These are phyloP conservation scores for Osmanthus fragrans DNA, from an alignment of 257 asterid species.

Conservation along the genomic window DNA sequence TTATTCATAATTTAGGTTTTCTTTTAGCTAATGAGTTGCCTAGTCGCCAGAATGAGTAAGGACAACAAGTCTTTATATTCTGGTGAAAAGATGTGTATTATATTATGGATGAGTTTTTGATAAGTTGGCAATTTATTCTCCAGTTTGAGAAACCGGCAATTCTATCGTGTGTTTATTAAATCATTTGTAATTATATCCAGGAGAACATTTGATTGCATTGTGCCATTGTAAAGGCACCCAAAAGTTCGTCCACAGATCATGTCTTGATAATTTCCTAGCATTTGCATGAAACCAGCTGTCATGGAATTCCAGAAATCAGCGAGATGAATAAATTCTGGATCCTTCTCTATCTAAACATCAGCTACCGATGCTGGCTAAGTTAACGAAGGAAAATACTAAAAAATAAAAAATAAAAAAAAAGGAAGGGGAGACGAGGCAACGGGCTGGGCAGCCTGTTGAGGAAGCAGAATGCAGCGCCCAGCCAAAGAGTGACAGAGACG, in stretches of 20 bases:
- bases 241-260: conserved; percentile 93
- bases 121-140: conserved; percentile 3
- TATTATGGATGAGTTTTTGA: neutral
- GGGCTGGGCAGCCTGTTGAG: too few species aligned
- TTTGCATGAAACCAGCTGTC: too few species aligned
- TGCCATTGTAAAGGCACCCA: conserved; percentile 99
- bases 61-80: conserved; percentile 11
- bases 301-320: too few species aligned
- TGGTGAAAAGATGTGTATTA: conserved; percentile 3
- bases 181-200: conserved; percentile 42
- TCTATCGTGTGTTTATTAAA: conserved; percentile 15
- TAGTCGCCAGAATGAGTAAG: conserved; percentile 5
- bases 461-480: too few species aligned
- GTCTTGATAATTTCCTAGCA: conserved; percentile 69
- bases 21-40: neutral
- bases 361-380: too few species aligned
- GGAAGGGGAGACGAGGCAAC: too few species aligned
- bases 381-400: too few species aligned
- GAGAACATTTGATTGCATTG: conserved; percentile 95
- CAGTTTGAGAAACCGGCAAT: neutral
- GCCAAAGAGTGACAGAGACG: too few species aligned
- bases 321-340: too few species aligned
- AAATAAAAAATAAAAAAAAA: too few species aligned
- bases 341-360: too few species aligned
- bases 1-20: conserved; percentile 15